These are phyloP conservation scores for Malassezia dermatis DNA, from an alignment of 1,284 basidiomycete species.

Conservation along the genomic window DNA sequence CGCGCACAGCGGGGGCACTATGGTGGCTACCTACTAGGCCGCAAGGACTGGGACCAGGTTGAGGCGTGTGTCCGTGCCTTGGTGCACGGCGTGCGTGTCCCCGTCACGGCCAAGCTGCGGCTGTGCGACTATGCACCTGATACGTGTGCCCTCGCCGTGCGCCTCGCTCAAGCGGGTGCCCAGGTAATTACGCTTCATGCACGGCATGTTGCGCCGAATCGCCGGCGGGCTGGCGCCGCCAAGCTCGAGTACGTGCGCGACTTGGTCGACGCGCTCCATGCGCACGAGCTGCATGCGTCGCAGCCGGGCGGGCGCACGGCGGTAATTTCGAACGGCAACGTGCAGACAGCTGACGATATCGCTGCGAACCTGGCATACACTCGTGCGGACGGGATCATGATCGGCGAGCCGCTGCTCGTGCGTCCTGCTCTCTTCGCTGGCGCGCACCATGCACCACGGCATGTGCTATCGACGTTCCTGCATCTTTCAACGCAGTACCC, in stretches of 20 bases:
- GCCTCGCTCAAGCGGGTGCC: slow-evolving; percentile 57
- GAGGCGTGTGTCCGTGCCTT: slow-evolving; percentile 48
- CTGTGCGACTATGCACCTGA: slow-evolving; percentile 51
- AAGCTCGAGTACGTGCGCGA: slow-evolving; percentile 56
- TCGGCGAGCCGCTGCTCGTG: slow-evolving; percentile 61
- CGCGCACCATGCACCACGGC: neutral
- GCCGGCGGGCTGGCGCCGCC: slow-evolving; percentile 60
- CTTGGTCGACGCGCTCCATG: slow-evolving; percentile 50
- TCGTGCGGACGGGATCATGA: slow-evolving; percentile 65
- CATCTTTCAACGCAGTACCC: slow-evolving; percentile 5
- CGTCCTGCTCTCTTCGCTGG: slow-evolving; percentile 53
- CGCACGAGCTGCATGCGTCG: slow-evolving; percentile 33
- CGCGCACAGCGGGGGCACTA: slow-evolving; percentile 59
- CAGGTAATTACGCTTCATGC: slow-evolving; percentile 63
- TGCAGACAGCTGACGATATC: slow-evolving; percentile 56
- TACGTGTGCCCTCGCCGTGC: slow-evolving; percentile 56
- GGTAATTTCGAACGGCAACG: slow-evolving; percentile 67
- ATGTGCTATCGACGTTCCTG: slow-evolving; percentile 3
- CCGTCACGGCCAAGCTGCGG: slow-evolving; percentile 57
- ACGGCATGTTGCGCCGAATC: slow-evolving; percentile 59
- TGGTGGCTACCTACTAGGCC: slow-evolving; percentile 62
- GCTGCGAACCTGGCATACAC: slow-evolving; percentile 54
- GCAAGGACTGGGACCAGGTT: slow-evolving; percentile 60
- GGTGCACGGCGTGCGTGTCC: slow-evolving; percentile 45
- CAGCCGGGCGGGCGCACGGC: slow-evolving; percentile 51